A percentile compares a stretch with the other conserved stretches of the same genome.
Conservation (phyloP, 352 stramenopile genomes). For the Phytopythium sindhum region DNA sequence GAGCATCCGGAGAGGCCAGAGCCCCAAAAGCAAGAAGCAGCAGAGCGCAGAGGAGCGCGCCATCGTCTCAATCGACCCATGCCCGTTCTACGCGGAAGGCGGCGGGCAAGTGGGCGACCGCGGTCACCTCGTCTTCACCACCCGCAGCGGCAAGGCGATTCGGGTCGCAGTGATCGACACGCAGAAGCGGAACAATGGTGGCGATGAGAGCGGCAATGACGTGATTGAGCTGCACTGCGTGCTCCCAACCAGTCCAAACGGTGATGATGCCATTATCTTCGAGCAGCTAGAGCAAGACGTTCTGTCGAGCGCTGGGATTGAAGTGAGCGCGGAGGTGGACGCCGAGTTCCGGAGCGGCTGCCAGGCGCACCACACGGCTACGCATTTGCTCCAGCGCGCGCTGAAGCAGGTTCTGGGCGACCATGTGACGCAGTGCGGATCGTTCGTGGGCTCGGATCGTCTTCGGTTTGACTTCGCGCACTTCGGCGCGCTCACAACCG, state of each 20-base stretch:
- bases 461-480: conserved; percentile 85
- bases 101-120: conserved; percentile 76
- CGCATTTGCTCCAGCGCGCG: conserved; percentile 69
- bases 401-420: conserved; percentile 65
- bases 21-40: conserved; percentile 7
- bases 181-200: conserved; percentile 24
- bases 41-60: not conserved
- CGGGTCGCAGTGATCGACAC: conserved; percentile 37
- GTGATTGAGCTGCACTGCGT: conserved; percentile 44
- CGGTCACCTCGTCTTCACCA: conserved; percentile 28
- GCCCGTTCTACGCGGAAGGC: conserved; percentile 75
- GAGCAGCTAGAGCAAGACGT: conserved; percentile 25
- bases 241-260: conserved; percentile 24
- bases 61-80: conserved; percentile 47
- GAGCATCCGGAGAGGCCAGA: conserved; percentile 21
- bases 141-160: conserved; percentile 7
- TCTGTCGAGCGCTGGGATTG: conserved; percentile 14
- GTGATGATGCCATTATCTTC: conserved; percentile 11
- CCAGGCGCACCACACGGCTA: conserved; percentile 71
- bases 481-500: conserved; percentile 59
- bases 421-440: conserved; percentile 73
- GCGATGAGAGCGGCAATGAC: conserved; percentile 39
- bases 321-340: conserved; percentile 38
- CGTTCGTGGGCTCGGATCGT: conserved; percentile 50
- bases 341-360: conserved; percentile 43